Percentiles rank a stretch among this genome's conserved stretches.
Evolutionary conservation across 73 alveolate genomes (phyloP).

Genomic region (Paramecium sexaurelia): DNA sequence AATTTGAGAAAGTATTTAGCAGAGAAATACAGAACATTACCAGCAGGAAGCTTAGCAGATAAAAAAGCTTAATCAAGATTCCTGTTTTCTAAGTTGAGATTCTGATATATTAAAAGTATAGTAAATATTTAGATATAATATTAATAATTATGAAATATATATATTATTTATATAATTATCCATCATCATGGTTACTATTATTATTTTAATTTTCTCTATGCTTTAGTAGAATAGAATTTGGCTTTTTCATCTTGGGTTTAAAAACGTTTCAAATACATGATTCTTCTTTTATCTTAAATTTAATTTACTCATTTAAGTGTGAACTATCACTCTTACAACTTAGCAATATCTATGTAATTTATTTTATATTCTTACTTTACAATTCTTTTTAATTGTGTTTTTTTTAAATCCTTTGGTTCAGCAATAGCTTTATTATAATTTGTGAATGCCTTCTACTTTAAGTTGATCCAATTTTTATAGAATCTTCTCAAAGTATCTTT

Average conservation of each 20-base stretch:
- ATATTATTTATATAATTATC: not conserved
- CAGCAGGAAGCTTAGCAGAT: conserved; percentile 52
- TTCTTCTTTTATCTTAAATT: conserved; percentile 98
- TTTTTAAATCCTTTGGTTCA: conserved; percentile 87
- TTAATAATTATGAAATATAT: not conserved
- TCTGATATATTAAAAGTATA: conserved; percentile 46
- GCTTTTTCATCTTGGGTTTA: conserved; percentile 99
- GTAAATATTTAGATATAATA: not conserved
- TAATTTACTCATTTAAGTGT: conserved; percentile 96
- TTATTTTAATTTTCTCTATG: conserved; percentile 7
- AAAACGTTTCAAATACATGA: conserved; percentile 99
- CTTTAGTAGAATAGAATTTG: conserved; percentile 83
- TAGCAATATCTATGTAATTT: conserved; percentile 92
- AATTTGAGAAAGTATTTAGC: conserved; percentile 50
- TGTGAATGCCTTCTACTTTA: conserved; percentile 99
- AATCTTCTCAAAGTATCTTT: conserved; percentile 98
- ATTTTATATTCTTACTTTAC: conserved; percentile 11
- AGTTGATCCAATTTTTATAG: conserved; percentile 97
- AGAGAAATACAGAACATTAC: conserved; percentile 62
- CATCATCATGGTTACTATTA: not conserved
- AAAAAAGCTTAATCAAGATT: conserved; percentile 58
- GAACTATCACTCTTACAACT: conserved; percentile 99
- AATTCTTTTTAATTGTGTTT: conserved; percentile 91
- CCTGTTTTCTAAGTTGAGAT: conserved; percentile 67
- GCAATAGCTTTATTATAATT: conserved; percentile 92